A percentile compares a stretch with the other conserved stretches of the same genome.
phyloP scores from a whole-genome alignment of 306 rosid species.

The Astragalus membranaceus region DNA sequence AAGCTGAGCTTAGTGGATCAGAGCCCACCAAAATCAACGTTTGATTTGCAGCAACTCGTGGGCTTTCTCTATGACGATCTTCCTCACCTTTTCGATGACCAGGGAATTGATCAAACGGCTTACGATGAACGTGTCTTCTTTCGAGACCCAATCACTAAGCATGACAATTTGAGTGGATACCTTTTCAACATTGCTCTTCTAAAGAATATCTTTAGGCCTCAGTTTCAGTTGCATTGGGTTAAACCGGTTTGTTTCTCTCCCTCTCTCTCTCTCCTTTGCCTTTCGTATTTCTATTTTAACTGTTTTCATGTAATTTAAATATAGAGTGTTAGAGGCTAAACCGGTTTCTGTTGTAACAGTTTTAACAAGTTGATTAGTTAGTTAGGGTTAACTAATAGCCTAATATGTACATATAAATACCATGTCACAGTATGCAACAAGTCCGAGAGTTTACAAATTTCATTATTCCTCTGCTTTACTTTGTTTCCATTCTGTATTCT shows the following conservation, averaged over 20 bases:
- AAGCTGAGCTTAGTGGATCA: constrained; percentile 56
- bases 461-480: too few species aligned
- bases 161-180: constrained; percentile 71
- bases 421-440: too few species aligned
- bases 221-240: constrained; percentile 69
- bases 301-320: too few species aligned
- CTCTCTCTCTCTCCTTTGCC: neutral
- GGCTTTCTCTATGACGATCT: constrained; percentile 72
- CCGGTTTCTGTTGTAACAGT: too few species aligned
- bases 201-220: constrained; percentile 57
- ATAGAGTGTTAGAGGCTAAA: too few species aligned
- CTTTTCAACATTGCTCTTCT: constrained; percentile 73
- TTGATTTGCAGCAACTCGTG: constrained; percentile 49
- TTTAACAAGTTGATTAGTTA: too few species aligned
- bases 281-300: too few species aligned
- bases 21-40: constrained; percentile 43
- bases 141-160: constrained; percentile 87
- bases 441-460: too few species aligned
- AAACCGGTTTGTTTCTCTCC: constrained; percentile 65
- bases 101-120: constrained; percentile 77
- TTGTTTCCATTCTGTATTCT: too few species aligned
- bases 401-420: too few species aligned
- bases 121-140: constrained; percentile 72
- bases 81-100: constrained; percentile 75
- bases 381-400: too few species aligned